Evolutionary conservation across 139 green algal genomes (phyloP).

Genomic region (Raphidocelis subcapitata): DNA sequence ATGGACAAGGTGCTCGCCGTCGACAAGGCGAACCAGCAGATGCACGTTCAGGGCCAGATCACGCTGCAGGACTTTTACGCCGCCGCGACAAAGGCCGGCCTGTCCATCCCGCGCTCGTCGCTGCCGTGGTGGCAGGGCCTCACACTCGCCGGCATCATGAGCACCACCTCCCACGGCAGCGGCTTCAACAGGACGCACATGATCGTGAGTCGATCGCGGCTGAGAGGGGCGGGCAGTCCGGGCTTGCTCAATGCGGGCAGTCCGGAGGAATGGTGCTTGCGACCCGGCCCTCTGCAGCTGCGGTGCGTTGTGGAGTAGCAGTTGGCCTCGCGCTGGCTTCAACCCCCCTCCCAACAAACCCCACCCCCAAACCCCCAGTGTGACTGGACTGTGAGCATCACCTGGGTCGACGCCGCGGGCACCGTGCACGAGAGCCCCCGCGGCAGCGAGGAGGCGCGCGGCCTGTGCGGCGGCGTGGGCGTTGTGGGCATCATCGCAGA

Average conservation of each 20-base stretch:
- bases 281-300: too few relatives aligned
- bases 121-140: slow-evolving; percentile 19
- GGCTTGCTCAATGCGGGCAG: too few relatives aligned
- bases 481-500: slow-evolving; percentile 18
- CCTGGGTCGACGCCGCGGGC: slow-evolving; percentile 19
- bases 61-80: slow-evolving; percentile 10
- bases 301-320: background rate
- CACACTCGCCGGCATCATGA: slow-evolving; percentile 13
- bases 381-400: slow-evolving; percentile 14
- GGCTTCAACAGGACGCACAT: slow-evolving; percentile 18
- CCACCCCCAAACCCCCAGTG: slow-evolving; percentile 9
- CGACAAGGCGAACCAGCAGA: slow-evolving; percentile 11
- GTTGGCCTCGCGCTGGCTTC: background rate
- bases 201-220: slow-evolving; percentile 10
- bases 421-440: slow-evolving; percentile 2
- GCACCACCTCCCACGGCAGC: slow-evolving; percentile 13
- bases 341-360: background rate
- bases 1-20: slow-evolving; percentile 5
- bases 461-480: slow-evolving; percentile 16
- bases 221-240: too few relatives aligned
- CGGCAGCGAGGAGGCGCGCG: slow-evolving; percentile 9
- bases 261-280: too few relatives aligned
- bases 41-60: slow-evolving; percentile 27
- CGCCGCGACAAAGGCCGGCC: background rate
- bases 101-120: background rate